Evolutionary conservation across 441 rosid species (phyloP).

Genomic region (Erodium moschatum): DNA sequence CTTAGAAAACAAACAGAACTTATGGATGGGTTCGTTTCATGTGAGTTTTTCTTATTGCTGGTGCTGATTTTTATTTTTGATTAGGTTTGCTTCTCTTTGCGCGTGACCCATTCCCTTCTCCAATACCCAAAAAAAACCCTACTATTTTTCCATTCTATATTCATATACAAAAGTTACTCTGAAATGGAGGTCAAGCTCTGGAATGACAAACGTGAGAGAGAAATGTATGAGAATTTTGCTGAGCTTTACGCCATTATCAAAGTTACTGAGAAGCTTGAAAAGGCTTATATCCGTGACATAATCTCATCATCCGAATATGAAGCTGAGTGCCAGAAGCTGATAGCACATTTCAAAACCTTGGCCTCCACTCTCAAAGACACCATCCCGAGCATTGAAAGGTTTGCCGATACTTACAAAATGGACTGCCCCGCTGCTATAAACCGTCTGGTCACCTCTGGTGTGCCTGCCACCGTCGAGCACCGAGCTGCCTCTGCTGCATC

Average conservation of each 20-base stretch:
- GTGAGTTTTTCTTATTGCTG: too few relatives aligned
- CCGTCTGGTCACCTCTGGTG: constrained; percentile 78
- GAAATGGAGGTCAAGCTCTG: constrained; percentile 92
- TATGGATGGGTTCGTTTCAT: too few relatives aligned
- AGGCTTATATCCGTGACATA: constrained; percentile 73
- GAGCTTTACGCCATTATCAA: constrained; percentile 91
- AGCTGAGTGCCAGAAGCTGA: constrained; percentile 76
- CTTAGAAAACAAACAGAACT: neutral
- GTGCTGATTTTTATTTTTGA: constrained; percentile 11
- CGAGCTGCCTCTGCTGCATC: constrained; percentile 54
- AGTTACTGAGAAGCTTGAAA: constrained; percentile 92
- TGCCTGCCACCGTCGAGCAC: constrained; percentile 93
- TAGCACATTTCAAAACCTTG: constrained; percentile 81
- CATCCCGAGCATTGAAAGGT: constrained; percentile 76
- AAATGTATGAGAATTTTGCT: constrained; percentile 86
- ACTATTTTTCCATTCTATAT: constrained; percentile 14
- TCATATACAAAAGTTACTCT: neutral
- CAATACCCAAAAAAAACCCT: constrained; percentile 34
- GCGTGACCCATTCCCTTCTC: constrained; percentile 99
- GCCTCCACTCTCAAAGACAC: constrained; percentile 69
- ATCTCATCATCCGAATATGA: constrained; percentile 68
- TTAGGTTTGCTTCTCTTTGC: constrained; percentile 39
- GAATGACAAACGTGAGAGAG: constrained; percentile 94
- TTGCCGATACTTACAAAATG: constrained; percentile 86
- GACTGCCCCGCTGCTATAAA: constrained; percentile 85